Evolutionary conservation across 208 protist genomes (phyloP), one percentile per base, ranked within the genome.

Genomic region (Polymyxa betae): DNA sequence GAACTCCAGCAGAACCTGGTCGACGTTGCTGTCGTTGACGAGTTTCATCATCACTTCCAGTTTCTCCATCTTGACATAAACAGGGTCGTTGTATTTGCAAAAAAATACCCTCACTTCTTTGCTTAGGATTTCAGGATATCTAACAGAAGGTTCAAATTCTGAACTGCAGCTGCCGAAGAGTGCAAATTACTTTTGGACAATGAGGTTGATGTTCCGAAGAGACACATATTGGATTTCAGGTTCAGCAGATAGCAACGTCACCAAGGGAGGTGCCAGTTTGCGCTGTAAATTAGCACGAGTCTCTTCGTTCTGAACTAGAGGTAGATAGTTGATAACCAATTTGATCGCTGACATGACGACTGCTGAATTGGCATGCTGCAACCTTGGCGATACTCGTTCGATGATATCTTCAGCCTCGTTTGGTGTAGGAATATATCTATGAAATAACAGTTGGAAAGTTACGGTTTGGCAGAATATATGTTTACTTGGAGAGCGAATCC

Each of bases 21-120:
- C 95, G 77, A 98, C 95, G 77, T 98, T 99, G 45, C 93, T 78
- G 45, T 97, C 94, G 0, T 95, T 94, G 24, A 96, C 96, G 12
- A 99, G 94, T 90, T 96, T 96, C 77, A 99, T 94, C 91, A 99
- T 97, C 35, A 99, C 95, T 49, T 98, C 96, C 20, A 99, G 94
- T 94, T 99, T 99, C 94, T 99, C 98, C 92, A 99, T 95, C 93
- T 99, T 99, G 46, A 99, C 96, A 92, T 99, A 99, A 90, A 98
- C 96, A 38, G 98, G 97, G 90, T 99, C 98, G 91, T 99, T 98
- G 95, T 98, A 99, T 93, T 98, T 98, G 90, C 97, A 96, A 93
- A 99, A 98, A 93, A 99, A 99, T 35, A 98, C 95, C 90, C 98
- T 96, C 40, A 98, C 95, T 40, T 97, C 95, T 45, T 94, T 88